Base-by-base conservation (phyloP, 2,329 filamentous ascomycete genomes). In the Ascochyta pisi region DNA sequence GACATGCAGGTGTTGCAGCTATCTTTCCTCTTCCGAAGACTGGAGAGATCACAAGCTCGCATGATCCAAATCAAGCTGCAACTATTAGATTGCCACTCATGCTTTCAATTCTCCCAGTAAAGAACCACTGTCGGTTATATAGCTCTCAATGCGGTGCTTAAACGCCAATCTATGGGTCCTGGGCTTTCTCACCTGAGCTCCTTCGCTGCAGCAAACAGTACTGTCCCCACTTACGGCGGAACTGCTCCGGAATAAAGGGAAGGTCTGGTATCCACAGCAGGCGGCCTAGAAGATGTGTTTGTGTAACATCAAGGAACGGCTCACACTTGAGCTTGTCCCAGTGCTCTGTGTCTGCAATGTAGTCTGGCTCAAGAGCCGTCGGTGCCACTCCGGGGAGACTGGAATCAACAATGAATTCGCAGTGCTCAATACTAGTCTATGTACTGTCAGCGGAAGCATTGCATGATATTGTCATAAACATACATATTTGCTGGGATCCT, bases 401-500 rank as follows among this genome's bases (percentile, higher is more conserved):
- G 0, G 92, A 96, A 73, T 99, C 95, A 15, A 98, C 88, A 4
- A 99, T 73, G 75, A 96, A 97, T 8, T 86, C 82, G 75, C 95
- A 99, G 50, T 86, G 82, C 26, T 83, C 81, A 39, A 96, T 78
- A 57, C 94, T 87, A 33, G 87, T 81, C 84, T 87, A 52, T 23
- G n/a, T 23, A 46, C 15, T 26, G 15, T 70, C 41, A 74, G 65
- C 51, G 45, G 13, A 12, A 27, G 5, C 13, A 23, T 9, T 6
- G 2, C 2, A 37, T 4, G 7, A 19, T 15, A 12, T 4, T 23
- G 12, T 5, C 12, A 7, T 3, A 19, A 3, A 73, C 84, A 78
- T 71, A 88, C 89, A 73, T 98, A 96, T 85, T 98, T 99, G 56
- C 86, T 84, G 58, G 84, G 73, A 72, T 99, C 95, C 75, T 97